Evolutionary conservation across 2,329 filamentous ascomycete genomes (phyloP), one percentile per base, ranked within the genome.

Genomic region (Dryadomyces quercus-mongolicae): DNA sequence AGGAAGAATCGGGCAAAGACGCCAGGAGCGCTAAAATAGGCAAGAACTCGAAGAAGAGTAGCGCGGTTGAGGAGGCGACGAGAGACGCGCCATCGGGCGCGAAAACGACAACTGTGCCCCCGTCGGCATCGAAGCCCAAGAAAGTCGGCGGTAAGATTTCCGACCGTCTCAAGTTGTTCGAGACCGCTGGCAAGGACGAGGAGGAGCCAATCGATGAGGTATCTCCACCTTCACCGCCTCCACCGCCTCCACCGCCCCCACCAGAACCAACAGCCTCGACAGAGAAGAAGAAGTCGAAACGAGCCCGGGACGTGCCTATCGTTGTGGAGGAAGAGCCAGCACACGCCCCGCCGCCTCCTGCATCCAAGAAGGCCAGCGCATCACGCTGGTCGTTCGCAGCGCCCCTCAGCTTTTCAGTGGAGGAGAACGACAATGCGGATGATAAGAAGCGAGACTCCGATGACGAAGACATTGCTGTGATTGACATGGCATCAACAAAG

Each of bases 101-200:
- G 36, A 51, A 36, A 22, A 42, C n/a, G n/a, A 15, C 43, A 21
- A 21, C 38, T 16, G 50, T 22, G n/a, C 38, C 38, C 20, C 20
- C 53, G 12, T 40, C 55, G 5, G 8, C 49, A 7, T 34, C 52
- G 31, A 57, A 57, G 34, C 2, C 68, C 52, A 77, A 74, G 60
- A 80, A 40, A 9, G 68, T 72, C 46, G 68, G 70, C 56, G 72
- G 72, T 57, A 80, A 76, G 63, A 75, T 82, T 63, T 73, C 77
- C 54, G 76, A 82, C 62, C 75, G 70, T 61, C 71, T 81, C 57
- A 79, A 74, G 65, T 73, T 74, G 34, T 82, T 82, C 61, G 76
- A 82, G 65, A 61, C 71, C 51, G 60, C 65, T 52, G 65, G 70
- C 52, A 68, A 74, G 58, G 65, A 67, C 51, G 61, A 60, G 21